Evolutionary conservation across 331 rosid genomes (phyloP), one percentile per base, ranked within the genome.

Genomic region (Telfairia occidentalis): DNA sequence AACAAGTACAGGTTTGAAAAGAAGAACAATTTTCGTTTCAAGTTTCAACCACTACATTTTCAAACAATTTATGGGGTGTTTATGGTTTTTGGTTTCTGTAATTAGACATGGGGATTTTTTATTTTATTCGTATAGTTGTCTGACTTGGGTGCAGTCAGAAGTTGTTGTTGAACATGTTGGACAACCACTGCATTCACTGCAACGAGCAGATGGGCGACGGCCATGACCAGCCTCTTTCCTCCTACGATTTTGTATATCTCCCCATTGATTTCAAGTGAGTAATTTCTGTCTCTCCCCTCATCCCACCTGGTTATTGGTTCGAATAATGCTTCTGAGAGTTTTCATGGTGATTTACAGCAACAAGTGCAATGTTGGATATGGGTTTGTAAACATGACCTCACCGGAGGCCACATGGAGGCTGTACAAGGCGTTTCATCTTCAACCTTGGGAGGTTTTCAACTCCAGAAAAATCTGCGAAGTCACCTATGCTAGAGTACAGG

Each of bases 351-450:
- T 63, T 29, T 30, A 29, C 82, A 92, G 98, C 78, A 90, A 92
- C 90, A 89, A 90, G 45, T 92, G 97, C 84, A 92, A 92, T 76
- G 97, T 92, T 82, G 97, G 97, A 45, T 92, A 92, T 53, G 97
- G 97, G 45, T 92, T 92, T 74, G 97, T 92, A 79, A 92, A 92
- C 83, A 88, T 92, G 97, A 92, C 97, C 2, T 74, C 90, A 2
- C 92, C 93, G 0, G 85, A 86, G 71, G 97, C 94, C 0, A 85
- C 96, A 29, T 76, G 87, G 81, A 80, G 96, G 79, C 84, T 92
- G 13, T 89, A 92, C 79, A 89, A 88, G 80, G 92, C 97, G 4
- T 89, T 89, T 54, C 94, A 92, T 75, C 90, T 77, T 64, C 97
- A 89, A 52, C 93, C 80, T 19, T 92, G 97, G 97, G 93, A 92